These are phyloP conservation scores for Nicotiana tabacum DNA, from an alignment of 257 asterid species.

Conservation along the genomic window DNA sequence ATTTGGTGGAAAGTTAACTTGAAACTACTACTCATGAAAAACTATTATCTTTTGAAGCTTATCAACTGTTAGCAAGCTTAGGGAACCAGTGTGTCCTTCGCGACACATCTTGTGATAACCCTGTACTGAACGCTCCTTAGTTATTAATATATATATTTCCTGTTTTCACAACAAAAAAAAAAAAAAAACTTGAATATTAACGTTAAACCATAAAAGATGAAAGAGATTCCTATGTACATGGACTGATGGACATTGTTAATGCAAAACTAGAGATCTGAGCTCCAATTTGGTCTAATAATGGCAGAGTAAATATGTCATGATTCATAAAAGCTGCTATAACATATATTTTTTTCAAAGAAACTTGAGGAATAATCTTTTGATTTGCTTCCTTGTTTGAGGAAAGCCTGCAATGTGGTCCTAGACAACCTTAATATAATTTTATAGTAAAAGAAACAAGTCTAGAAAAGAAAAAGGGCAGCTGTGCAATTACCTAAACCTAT, in stretches of 20 bases:
- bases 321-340: background rate
- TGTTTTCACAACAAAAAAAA: too few species aligned
- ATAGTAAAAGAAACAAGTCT: background rate
- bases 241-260: background rate
- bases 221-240: background rate
- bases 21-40: too few species aligned
- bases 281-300: background rate
- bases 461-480: background rate
- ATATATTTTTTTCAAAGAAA: background rate
- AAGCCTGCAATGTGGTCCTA: conserved; percentile 8
- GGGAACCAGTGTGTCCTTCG: too few species aligned
- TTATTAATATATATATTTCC: too few species aligned
- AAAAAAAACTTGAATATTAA: too few species aligned
- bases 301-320: background rate
- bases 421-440: conserved; percentile 3
- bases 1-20: too few species aligned
- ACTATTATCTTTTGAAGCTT: too few species aligned
- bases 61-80: too few species aligned
- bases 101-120: too few species aligned
- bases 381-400: conserved; percentile 9
- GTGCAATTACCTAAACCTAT: background rate
- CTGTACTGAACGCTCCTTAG: too few species aligned
- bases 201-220: background rate
- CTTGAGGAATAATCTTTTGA: background rate
- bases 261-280: background rate